Conservation (phyloP, 768 basidiomycete species). For the Daedalea quercina region DNA sequence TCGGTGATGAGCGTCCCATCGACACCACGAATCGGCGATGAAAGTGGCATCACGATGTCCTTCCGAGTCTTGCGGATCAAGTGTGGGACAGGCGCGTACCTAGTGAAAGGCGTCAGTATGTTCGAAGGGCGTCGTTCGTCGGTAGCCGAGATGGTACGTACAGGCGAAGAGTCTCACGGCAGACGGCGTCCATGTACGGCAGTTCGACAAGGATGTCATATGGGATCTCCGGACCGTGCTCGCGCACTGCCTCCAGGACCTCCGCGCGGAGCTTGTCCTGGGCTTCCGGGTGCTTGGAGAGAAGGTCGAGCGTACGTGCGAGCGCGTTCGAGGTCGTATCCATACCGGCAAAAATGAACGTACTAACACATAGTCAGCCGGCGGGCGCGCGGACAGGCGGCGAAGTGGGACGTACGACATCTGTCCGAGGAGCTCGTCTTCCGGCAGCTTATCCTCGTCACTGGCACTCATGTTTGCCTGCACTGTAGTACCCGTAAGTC, state of each 20-base stretch:
- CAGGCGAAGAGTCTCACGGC: conserved; percentile 19
- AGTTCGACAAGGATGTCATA: conserved; percentile 21
- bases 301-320: conserved; percentile 10
- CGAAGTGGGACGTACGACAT: conserved; percentile 17
- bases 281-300: conserved; percentile 11
- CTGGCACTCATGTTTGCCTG: conserved; percentile 30
- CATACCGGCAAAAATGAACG: conserved; percentile 12
- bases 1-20: conserved; percentile 14
- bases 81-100: conserved; percentile 14
- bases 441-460: conserved; percentile 17
- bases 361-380: conserved; percentile 4
- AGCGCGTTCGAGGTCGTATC: conserved; percentile 12
- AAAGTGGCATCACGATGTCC: conserved; percentile 38
- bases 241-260: conserved; percentile 6
- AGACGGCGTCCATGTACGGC: conserved; percentile 24
- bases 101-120: conserved; percentile 16
- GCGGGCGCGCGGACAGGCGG: too few species aligned
- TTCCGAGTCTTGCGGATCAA: conserved; percentile 12
- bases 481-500: not conserved
- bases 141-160: conserved; percentile 19
- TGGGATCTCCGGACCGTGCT: conserved; percentile 14
- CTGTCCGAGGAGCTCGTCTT: conserved; percentile 34
- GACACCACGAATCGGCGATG: conserved; percentile 13
- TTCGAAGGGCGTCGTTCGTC: conserved; percentile 14
- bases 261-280: conserved; percentile 12